Evolutionary conservation across 345 rosid species (phyloP), one percentile per base, ranked within the genome.

Genomic region (Aquilaria sinensis): DNA sequence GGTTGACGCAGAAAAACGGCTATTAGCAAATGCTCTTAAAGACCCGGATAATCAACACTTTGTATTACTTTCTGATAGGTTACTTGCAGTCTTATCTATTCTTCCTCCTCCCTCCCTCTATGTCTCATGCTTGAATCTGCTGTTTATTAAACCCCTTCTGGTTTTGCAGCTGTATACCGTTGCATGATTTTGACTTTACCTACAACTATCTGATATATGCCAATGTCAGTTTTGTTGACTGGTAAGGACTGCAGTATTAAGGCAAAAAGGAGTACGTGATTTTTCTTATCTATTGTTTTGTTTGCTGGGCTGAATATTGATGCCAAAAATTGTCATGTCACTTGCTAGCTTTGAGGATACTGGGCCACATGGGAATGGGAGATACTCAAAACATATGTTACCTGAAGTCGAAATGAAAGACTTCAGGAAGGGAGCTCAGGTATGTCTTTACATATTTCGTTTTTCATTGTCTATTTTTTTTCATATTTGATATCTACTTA

Each of bases 371-470:
- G 99, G 99, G 66, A 91, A 89, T 13, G 99, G 99, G 61, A 84
- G 99, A 74, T 94, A 95, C 73, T 83, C 96, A 62, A 98, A 91
- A 43, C 92, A 85, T 75, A 95, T 95, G 99, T 74, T 87, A 65
- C 99, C 99, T 64, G 99, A 89, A 74, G 69, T 95, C 43, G 90
- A 87, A 65, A 72, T 72, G 84, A 83, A 87, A 78, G 92, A 95
- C 75, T 95, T 95, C 67, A 80, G 99, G 74, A 95, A 95, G 76
- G 98, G 99, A 74, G 99, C 99, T 10, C 99, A 95, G 98, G 99
- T 95, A 73, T 69, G 11, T 67, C 33, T 59, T 13, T 23, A 45
- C 50, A 58, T 53, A 56, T 64, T 23, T 23, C 23, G 23, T 55
- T 59, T 52, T 33, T 54, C 16, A 45, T 45, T 61, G 52, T 15